phyloP scores from a whole-genome alignment of 352 stramenopile genomes.

The Phytophthora capsici region DNA sequence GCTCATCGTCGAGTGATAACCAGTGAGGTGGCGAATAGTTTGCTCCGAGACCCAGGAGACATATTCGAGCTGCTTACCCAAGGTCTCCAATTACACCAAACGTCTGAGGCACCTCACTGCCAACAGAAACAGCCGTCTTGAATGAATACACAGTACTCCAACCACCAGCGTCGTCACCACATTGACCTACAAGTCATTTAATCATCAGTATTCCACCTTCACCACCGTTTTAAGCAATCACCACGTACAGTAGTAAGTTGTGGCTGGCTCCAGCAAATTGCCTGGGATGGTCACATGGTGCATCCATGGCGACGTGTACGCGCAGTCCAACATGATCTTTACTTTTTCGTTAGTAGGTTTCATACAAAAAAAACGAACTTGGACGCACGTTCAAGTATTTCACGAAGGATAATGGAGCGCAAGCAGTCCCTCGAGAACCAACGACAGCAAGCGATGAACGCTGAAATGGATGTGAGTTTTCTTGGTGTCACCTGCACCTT shows the following conservation, averaged over 20 bases:
- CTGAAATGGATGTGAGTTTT: constrained; percentile 16
- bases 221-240: background rate
- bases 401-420: constrained; percentile 16
- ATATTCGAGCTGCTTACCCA: constrained; percentile 45
- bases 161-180: constrained; percentile 50
- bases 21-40: constrained; percentile 76
- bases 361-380: too few relatives aligned
- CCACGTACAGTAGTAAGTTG: constrained; percentile 78
- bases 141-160: constrained; percentile 68
- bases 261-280: constrained; percentile 50
- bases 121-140: constrained; percentile 54
- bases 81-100: constrained; percentile 92
- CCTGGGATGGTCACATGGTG: constrained; percentile 75
- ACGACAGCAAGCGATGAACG: constrained; percentile 15
- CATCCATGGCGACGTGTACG: constrained; percentile 78
- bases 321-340: too few relatives aligned
- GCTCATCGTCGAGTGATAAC: constrained; percentile 47
- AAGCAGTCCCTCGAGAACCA: constrained; percentile 9
- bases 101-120: constrained; percentile 54
- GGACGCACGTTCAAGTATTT: background rate
- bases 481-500: background rate
- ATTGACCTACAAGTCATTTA: constrained; percentile 67
- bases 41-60: constrained; percentile 56
- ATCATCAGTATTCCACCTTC: background rate
- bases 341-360: too few relatives aligned